A percentile compares a stretch with the other conserved stretches of the same genome.
Conservation (phyloP, 1,284 basidiomycete genomes). For the Boletus smithii region DNA sequence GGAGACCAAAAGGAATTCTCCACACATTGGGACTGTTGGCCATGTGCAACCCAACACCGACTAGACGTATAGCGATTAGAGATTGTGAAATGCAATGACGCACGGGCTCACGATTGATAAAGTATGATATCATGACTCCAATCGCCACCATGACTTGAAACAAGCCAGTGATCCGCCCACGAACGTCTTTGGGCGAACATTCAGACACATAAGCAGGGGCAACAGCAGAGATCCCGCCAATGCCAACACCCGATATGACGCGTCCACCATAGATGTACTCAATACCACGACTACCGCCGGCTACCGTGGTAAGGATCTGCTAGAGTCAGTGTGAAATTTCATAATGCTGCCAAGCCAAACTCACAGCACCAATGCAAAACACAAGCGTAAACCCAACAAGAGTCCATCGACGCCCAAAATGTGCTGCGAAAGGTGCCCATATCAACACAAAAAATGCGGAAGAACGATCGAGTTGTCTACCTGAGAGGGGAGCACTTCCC, state of each 20-base stretch:
- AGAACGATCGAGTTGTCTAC: slow-evolving; percentile 34
- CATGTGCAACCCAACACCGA: slow-evolving; percentile 59
- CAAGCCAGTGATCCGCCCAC: slow-evolving; percentile 68
- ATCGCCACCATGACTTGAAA: slow-evolving; percentile 82
- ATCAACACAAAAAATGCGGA: neutral
- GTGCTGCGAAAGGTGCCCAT: slow-evolving; percentile 35
- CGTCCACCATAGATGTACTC: slow-evolving; percentile 73
- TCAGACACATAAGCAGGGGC: slow-evolving; percentile 77
- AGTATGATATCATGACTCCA: slow-evolving; percentile 77
- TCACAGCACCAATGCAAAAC: slow-evolving; percentile 66
- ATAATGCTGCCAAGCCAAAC: slow-evolving; percentile 16
- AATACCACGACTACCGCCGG: slow-evolving; percentile 53
- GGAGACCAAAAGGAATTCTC: slow-evolving; percentile 73
- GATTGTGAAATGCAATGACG: neutral
- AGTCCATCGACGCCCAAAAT: slow-evolving; percentile 54
- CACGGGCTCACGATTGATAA: slow-evolving; percentile 59
- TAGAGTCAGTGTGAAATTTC: neutral
- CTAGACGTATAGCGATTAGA: slow-evolving; percentile 34
- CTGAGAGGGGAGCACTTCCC: slow-evolving; percentile 58
- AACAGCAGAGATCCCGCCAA: slow-evolving; percentile 60
- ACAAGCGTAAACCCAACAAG: slow-evolving; percentile 57
- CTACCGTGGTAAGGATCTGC: slow-evolving; percentile 59
- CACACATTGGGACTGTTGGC: slow-evolving; percentile 50
- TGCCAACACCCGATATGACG: slow-evolving; percentile 58
- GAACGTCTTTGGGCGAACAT: slow-evolving; percentile 71